Percentiles rank a stretch among this genome's conserved stretches.
These are phyloP conservation scores for Diplodia mutila DNA, from an alignment of 2,329 filamentous ascomycete genomes.

Conservation along the genomic window DNA sequence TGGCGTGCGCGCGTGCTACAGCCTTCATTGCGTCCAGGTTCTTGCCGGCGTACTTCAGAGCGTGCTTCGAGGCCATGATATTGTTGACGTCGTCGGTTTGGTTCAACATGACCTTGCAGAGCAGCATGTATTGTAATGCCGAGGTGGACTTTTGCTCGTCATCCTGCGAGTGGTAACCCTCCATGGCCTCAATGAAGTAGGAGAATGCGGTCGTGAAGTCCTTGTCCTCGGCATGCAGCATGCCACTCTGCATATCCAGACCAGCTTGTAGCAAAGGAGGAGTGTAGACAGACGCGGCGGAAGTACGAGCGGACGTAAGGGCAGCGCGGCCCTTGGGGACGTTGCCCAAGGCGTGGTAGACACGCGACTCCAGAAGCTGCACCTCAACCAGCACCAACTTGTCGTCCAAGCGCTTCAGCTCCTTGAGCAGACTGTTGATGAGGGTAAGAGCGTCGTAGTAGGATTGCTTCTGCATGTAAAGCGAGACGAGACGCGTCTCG, in stretches of 20 bases:
- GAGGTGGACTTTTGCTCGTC: constrained; percentile 89
- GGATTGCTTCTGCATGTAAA: constrained; percentile 96
- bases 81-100: constrained; percentile 93
- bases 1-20: constrained; percentile 90
- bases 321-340: constrained; percentile 94
- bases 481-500: constrained; percentile 88
- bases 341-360: constrained; percentile 97
- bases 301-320: constrained; percentile 90
- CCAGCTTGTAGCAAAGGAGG: constrained; percentile 93
- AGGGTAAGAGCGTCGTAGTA: constrained; percentile 97
- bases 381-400: constrained; percentile 98
- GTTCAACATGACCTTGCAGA: constrained; percentile 99
- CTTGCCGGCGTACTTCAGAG: constrained; percentile 92
- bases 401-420: constrained; percentile 97
- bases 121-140: constrained; percentile 97
- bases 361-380: constrained; percentile 92
- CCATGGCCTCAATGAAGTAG: constrained; percentile 98
- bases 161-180: constrained; percentile 94
- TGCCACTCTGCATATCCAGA: constrained; percentile 98
- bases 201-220: constrained; percentile 99
- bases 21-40: constrained; percentile 99
- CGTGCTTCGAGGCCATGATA: constrained; percentile 94
- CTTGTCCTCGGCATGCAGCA: constrained; percentile 97
- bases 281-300: constrained; percentile 95
- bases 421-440: constrained; percentile 93